These are phyloP conservation scores for Melastoma candidum DNA, from an alignment of 441 rosid genomes.

Conservation along the genomic window DNA sequence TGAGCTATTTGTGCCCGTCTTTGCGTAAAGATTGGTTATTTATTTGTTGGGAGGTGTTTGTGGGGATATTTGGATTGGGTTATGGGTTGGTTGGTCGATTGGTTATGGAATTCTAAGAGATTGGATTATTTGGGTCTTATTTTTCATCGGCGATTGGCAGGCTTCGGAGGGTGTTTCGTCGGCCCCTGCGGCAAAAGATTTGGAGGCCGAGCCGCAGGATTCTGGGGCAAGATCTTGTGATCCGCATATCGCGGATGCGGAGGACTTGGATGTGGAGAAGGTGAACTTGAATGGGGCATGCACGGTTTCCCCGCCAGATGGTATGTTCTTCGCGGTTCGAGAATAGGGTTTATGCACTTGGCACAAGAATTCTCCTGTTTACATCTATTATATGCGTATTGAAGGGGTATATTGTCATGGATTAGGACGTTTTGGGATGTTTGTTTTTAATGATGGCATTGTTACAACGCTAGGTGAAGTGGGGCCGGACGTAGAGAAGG, in stretches of 20 bases:
- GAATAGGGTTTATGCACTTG: no score
- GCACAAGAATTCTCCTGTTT: no score
- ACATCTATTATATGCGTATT: no score
- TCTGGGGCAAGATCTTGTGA: conserved; percentile 65
- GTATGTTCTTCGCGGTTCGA: conserved; percentile 8
- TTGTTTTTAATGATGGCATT: conserved; percentile 2
- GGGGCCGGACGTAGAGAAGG: conserved; percentile 38
- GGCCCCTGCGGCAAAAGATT: conserved; percentile 32
- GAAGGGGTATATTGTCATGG: not conserved
- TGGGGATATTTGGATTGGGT: no score
- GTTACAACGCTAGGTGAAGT: conserved; percentile 31
- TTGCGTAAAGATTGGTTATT: not conserved
- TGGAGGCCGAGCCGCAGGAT: conserved; percentile 42
- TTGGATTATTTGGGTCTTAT: no score
- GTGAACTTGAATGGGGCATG: conserved; percentile 28
- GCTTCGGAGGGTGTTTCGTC: conserved; percentile 38
- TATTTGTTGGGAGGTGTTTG: no score
- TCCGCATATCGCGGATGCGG: conserved; percentile 37
- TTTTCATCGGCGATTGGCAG: conserved; percentile 8
- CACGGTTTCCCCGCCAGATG: conserved; percentile 33
- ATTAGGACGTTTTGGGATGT: conserved; percentile 12
- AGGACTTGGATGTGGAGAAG: conserved; percentile 22
- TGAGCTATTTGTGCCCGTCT: conserved; percentile 23
- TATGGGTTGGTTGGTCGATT: no score
- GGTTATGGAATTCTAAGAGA: no score